Percentiles rank a stretch among this genome's conserved stretches.
Conservation (phyloP, 2,329 filamentous ascomycete genomes). For the Apiospora aurea region DNA sequence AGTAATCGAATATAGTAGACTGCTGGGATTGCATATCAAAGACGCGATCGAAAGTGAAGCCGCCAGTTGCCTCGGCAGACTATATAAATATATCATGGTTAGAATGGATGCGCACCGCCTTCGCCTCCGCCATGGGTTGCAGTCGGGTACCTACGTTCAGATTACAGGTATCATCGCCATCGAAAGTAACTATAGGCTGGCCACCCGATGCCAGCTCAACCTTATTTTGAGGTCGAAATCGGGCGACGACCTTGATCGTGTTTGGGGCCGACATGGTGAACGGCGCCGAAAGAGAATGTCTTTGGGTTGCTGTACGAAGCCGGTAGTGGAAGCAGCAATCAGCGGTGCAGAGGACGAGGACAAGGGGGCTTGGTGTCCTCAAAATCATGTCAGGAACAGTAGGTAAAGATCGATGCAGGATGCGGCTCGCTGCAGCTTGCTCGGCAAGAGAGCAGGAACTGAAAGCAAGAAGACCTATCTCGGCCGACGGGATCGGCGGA, state of each 20-base stretch:
- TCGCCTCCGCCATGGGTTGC: constrained; percentile 5
- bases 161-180: constrained; percentile 85
- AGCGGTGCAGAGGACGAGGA: constrained; percentile 38
- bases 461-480: constrained; percentile 32
- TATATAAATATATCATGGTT: constrained; percentile 47
- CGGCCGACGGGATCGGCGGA: constrained; percentile 40
- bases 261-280: constrained; percentile 64
- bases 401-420: constrained; percentile 26
- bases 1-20: constrained; percentile 96
- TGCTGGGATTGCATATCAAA: constrained; percentile 95
- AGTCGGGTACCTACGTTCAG: constrained; percentile 73
- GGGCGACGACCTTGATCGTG: constrained; percentile 89
- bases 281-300: constrained; percentile 32
- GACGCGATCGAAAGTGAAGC: constrained; percentile 97
- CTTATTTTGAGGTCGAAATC: constrained; percentile 97
- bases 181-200: constrained; percentile 89
- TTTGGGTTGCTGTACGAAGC: constrained; percentile 23
- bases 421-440: constrained; percentile 16
- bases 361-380: constrained; percentile 30
- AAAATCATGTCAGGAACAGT: constrained; percentile 40
- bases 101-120: constrained; percentile 34
- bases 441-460: constrained; percentile 22
- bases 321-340: constrained; percentile 27
- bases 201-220: constrained; percentile 89
- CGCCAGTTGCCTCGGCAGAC: constrained; percentile 82